These are phyloP conservation scores for Aspergillus conjunctus DNA, from an alignment of 495 filamentous ascomycete genomes.

Conservation along the genomic window DNA sequence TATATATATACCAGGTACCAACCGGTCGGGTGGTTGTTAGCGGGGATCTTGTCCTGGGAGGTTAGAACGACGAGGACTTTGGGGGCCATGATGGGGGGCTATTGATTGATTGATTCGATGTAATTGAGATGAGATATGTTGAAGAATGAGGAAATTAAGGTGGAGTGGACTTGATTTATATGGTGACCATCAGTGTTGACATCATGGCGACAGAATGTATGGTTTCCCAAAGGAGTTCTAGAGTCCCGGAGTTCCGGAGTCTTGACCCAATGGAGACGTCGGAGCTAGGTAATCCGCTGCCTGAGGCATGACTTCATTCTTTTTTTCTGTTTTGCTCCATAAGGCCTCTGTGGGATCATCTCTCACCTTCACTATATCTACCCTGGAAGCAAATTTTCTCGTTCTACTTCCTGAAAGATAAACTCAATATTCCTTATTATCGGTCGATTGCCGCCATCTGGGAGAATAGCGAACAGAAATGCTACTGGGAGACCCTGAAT, in stretches of 20 bases:
- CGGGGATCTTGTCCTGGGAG: conserved; percentile 56
- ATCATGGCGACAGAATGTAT: neutral
- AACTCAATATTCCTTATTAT: too few relatives aligned
- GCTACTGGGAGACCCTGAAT: too few relatives aligned
- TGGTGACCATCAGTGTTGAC: neutral
- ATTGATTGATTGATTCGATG: neutral
- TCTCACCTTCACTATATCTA: too few relatives aligned
- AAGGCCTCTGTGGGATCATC: too few relatives aligned
- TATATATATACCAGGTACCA: conserved; percentile 58
- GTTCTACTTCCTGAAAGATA: too few relatives aligned
- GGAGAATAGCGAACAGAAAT: too few relatives aligned
- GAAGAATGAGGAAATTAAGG: neutral
- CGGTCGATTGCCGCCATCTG: too few relatives aligned
- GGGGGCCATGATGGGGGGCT: conserved; percentile 34
- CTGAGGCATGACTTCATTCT: too few relatives aligned
- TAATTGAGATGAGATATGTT: neutral
- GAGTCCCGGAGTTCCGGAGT: neutral
- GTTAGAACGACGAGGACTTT: conserved; percentile 69
- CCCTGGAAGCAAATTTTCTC: too few relatives aligned
- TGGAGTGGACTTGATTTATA: too few relatives aligned
- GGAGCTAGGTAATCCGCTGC: too few relatives aligned
- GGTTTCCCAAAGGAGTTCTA: neutral
- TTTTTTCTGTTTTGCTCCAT: too few relatives aligned
- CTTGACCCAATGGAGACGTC: neutral
- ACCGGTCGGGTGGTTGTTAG: conserved; percentile 57